Evolutionary conservation across 345 rosid genomes (phyloP).

Genomic region (Heritiera littoralis): DNA sequence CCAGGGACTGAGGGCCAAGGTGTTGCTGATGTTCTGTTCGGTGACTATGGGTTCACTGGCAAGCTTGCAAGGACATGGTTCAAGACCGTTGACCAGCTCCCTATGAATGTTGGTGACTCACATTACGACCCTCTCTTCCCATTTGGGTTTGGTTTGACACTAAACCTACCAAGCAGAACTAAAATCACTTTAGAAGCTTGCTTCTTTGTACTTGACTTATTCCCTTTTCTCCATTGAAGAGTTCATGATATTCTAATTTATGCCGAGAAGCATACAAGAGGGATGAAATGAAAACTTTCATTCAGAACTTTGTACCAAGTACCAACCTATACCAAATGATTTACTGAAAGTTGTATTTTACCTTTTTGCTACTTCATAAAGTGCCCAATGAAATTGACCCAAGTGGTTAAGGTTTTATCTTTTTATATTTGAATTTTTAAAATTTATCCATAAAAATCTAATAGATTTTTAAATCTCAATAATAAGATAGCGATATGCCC

Average conservation of each 20-base stretch:
- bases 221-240: neutral
- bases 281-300: neutral
- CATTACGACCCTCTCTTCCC: conserved; percentile 64
- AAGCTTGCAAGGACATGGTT: conserved; percentile 74
- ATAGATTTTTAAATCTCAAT: no score
- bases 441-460: no score
- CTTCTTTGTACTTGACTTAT: neutral
- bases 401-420: no score
- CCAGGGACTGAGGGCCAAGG: conserved; percentile 80
- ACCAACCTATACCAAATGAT: neutral
- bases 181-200: neutral
- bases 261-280: neutral
- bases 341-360: neutral
- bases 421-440: no score
- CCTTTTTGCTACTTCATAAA: neutral
- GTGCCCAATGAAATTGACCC: neutral
- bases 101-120: conserved; percentile 65
- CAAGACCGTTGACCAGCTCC: conserved; percentile 65
- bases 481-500: no score
- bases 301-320: neutral
- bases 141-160: conserved; percentile 65
- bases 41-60: conserved; percentile 67
- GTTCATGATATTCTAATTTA: neutral
- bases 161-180: conserved; percentile 29
- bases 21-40: conserved; percentile 57